Evolutionary conservation across 495 filamentous ascomycete genomes (phyloP).

Genomic region (Hyaloscypha variabilis): DNA sequence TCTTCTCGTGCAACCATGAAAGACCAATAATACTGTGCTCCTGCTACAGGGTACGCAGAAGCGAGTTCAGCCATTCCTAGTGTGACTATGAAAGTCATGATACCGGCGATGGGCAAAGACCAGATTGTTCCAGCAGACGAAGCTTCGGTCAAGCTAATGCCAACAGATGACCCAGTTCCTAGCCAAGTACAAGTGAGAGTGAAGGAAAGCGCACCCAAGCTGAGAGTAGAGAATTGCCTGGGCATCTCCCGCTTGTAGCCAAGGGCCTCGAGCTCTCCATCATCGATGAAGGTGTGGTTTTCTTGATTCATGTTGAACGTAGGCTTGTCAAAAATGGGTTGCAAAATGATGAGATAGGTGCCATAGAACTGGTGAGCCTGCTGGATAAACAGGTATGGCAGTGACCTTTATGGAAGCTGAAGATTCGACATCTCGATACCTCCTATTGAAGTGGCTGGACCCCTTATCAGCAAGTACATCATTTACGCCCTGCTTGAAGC

Average conservation of each 20-base stretch:
- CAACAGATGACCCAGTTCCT: slow-evolving; percentile 17
- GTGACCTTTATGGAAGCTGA: too few species aligned
- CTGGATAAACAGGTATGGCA: too few species aligned
- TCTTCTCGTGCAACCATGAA: slow-evolving; percentile 32
- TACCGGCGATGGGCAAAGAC: neutral
- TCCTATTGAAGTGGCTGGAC: too few species aligned
- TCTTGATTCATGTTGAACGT: too few species aligned
- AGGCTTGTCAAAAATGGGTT: too few species aligned
- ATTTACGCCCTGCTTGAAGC: too few species aligned
- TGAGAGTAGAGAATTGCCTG: slow-evolving; percentile 37
- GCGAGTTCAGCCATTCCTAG: slow-evolving; percentile 55
- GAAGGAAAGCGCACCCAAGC: slow-evolving; percentile 38
- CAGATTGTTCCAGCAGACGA: too few species aligned
- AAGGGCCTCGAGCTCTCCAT: slow-evolving; percentile 38
- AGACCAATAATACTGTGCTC: slow-evolving; percentile 49
- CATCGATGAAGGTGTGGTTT: slow-evolving; percentile 1
- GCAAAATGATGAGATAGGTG: too few species aligned
- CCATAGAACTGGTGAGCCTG: too few species aligned
- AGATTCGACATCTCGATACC: too few species aligned
- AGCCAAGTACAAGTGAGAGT: slow-evolving; percentile 45
- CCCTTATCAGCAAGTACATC: too few species aligned
- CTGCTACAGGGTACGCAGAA: slow-evolving; percentile 41
- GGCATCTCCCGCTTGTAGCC: slow-evolving; percentile 37
- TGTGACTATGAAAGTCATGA: slow-evolving; percentile 49
- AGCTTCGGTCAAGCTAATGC: too few species aligned